Base-by-base conservation (phyloP, 805 yeast genomes). In the Candida caryicola region DNA sequence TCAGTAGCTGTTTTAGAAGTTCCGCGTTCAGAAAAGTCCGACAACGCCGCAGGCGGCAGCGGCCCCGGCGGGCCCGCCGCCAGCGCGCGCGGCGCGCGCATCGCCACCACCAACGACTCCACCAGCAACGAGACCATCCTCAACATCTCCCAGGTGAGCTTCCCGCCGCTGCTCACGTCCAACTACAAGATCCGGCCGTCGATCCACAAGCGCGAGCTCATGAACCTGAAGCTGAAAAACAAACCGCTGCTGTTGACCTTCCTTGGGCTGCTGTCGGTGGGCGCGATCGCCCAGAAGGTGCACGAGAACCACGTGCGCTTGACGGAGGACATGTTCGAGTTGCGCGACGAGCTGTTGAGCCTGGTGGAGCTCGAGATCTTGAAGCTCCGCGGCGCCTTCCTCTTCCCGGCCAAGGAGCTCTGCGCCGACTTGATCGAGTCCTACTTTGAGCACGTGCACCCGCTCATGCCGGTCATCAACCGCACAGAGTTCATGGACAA, bases 381-480 rank as follows among this genome's bases (percentile, higher is more conserved):
- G 44, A 73, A 78, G 48, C 50, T 79, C 40, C 66, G 80, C 40
- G 91, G 90, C 4, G 87, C 90, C 5, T 85, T 85, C 51, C 60
- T 76, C 34, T 58, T 86, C 15, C 95, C 95, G 1, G 70, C 75
- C 3, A 60, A 70, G 29, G 78, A 73, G 9, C 64, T 82, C 12
- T 74, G 81, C 39, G 75, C 74, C 46, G 84, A 77, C 47, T 66
- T 82, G 40, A 72, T 86, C 25, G 70, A 79, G 32, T 59, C 73
- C 33, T 86, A 74, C 59, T 86, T 86, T 49, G 74, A 70, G 31
- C 71, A 72, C 42, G 72, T 82, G 17, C 87, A 85, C 48, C 88
- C 89, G 1, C 57, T 75, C 28, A 72, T 79, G 57, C 95, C 95
- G 3, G 73, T 85, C 17, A 60, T 86, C 33, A 78, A 83, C 60